phyloP scores from a whole-genome alignment of 2,329 filamentous ascomycete genomes.

The Trematosphaeria pertusa region DNA sequence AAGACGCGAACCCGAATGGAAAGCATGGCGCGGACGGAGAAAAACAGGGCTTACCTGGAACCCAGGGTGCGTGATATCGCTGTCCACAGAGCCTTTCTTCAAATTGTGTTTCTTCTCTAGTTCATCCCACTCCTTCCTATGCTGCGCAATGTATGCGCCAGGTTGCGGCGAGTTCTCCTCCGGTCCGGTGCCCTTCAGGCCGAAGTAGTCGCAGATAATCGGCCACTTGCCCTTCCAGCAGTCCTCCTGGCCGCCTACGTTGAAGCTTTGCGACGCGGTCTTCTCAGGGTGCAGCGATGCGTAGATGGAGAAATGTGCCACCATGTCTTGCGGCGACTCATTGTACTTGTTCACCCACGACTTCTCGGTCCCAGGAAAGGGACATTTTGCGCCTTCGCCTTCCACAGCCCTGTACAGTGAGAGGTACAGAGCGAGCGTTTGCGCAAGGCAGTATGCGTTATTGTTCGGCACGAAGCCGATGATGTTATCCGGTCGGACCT shows the following conservation, averaged over 20 bases:
- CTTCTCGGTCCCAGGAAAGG: conserved; percentile 49
- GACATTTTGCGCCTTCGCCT: conserved; percentile 47
- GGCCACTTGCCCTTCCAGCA: conserved; percentile 57
- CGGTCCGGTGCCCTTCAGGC: conserved; percentile 50
- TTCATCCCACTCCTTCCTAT: conserved; percentile 37
- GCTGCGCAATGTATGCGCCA: conserved; percentile 35
- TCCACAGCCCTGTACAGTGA: conserved; percentile 46
- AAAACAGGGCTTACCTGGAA: conserved; percentile 43
- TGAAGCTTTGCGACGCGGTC: conserved; percentile 50
- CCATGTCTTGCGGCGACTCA: conserved; percentile 52
- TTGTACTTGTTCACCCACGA: conserved; percentile 50
- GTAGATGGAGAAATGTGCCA: conserved; percentile 52
- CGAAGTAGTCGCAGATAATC: conserved; percentile 55
- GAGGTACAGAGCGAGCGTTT: conserved; percentile 48
- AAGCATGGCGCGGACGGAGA: no score
- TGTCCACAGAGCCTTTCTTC: conserved; percentile 52
- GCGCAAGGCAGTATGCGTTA: conserved; percentile 50
- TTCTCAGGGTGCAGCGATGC: conserved; percentile 51
- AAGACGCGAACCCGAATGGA: neutral
- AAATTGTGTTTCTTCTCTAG: conserved; percentile 35
- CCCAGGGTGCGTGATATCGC: conserved; percentile 49
- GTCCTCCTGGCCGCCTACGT: conserved; percentile 50
- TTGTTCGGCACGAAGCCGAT: conserved; percentile 52
- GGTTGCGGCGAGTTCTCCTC: conserved; percentile 36
- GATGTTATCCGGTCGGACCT: conserved; percentile 52